Percentiles rank a stretch among this genome's conserved stretches.
These are phyloP conservation scores for Diaporthe batatas DNA, from an alignment of 2,329 filamentous ascomycete genomes.

Conservation along the genomic window DNA sequence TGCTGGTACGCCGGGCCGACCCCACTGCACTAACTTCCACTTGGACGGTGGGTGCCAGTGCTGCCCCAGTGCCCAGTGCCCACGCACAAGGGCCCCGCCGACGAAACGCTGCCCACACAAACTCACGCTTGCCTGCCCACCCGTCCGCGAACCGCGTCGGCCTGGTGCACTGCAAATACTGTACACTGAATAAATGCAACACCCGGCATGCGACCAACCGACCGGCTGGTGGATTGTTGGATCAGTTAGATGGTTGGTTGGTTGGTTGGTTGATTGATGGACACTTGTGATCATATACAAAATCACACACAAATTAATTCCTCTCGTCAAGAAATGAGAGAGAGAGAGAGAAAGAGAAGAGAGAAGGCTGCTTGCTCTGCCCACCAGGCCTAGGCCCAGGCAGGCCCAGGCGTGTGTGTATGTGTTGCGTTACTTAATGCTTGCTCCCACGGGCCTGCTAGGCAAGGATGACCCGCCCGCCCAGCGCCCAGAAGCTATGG, in stretches of 20 bases:
- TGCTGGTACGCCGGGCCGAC: constrained; percentile 23
- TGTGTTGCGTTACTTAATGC: neutral
- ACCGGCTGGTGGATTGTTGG: neutral
- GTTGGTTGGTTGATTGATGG: neutral
- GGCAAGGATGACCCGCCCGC: constrained; percentile 23
- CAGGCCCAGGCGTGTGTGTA: neutral
- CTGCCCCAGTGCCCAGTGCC: neutral
- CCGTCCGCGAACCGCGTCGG: constrained; percentile 24
- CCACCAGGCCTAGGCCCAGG: neutral
- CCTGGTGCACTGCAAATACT: constrained; percentile 12
- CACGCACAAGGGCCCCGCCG: constrained; percentile 1
- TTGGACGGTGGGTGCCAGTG: constrained; percentile 3
- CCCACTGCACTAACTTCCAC: constrained; percentile 10
- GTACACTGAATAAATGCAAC: neutral
- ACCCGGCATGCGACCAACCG: neutral
- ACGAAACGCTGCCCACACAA: constrained; percentile 7
- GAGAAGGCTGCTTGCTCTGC: neutral
- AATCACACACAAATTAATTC: too few species aligned
- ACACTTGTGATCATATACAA: neutral
- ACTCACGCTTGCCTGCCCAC: neutral
- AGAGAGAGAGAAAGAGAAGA: neutral
- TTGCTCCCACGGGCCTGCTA: constrained; percentile 5
- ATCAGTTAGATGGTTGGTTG: neutral
- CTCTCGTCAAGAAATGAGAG: neutral
- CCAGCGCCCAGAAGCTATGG: constrained; percentile 11